Base-by-base conservation (phyloP, 1,284 basidiomycete species). In the Apiotrichum brassicae region DNA sequence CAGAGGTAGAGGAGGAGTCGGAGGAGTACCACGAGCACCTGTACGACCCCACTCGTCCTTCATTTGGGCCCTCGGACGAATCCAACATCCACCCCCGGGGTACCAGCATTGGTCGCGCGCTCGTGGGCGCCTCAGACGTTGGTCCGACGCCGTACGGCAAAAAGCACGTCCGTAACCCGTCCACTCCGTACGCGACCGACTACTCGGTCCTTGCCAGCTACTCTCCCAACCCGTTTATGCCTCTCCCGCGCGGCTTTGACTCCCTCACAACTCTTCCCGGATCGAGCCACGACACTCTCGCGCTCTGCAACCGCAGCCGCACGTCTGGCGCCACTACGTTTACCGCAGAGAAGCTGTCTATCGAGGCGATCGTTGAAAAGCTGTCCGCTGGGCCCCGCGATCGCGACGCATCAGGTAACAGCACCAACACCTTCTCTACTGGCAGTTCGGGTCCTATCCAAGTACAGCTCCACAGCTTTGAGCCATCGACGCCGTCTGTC, bases 191-290 rank as follows among this genome's bases (percentile, higher is more conserved):
- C 42, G 23, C 20, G 32, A 24, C 6, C 33, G 42, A 35, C 24
- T 38, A 30, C 19, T 36, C 33, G 4, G 60, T 68, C 40, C 19
- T 68, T 8, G 66, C 48, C 3, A 57, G 45, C 16, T 68, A 68
- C 49, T 60, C 61, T 5, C 63, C 63, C 20, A 58, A 63, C 48
- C 64, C 63, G 1, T 61, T 60, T 34, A 55, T 53, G 14, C 64
- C 64, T 11, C 34, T 63, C 6, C 62, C 63, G 5, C 54, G 54
- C 1, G 47, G 63, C 14, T 68, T 68, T 43, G 60, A 61, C 30
- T 63, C 60, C 9, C 54, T 68, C 24, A 61, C 60, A 13, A 42
- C 19, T 3, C 40, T 32, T 8, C 16, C 6, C 1, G 49, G 12
- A 11, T 13, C 24, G n/a, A 30, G 18, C 26, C 11, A n/a, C 6